Conservation (phyloP, 805 yeast genomes). For the Blastobotrys attinorum region DNA sequence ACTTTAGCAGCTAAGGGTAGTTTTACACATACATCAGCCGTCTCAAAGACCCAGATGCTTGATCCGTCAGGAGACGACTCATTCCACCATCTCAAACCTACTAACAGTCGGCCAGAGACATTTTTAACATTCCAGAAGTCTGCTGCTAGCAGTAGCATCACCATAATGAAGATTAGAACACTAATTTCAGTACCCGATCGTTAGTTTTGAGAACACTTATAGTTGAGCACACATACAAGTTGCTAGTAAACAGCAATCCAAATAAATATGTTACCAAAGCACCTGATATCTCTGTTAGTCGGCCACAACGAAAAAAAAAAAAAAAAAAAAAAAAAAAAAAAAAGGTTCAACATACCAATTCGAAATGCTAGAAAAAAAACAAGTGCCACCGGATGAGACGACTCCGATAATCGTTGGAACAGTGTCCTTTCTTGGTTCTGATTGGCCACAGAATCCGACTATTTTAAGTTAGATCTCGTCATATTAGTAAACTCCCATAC, state of each 20-base stretch:
- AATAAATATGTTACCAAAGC: conserved; percentile 62
- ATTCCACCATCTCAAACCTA: conserved; percentile 94
- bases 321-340: no score
- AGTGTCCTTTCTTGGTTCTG: conserved; percentile 24
- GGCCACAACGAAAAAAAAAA: neutral
- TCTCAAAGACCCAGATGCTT: conserved; percentile 80
- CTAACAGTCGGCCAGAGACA: conserved; percentile 80
- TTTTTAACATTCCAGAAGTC: conserved; percentile 95
- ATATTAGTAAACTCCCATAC: neutral
- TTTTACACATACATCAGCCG: conserved; percentile 46
- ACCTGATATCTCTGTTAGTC: conserved; percentile 19
- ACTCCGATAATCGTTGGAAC: conserved; percentile 46
- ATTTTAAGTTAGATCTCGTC: neutral
- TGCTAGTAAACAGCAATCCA: conserved; percentile 60
- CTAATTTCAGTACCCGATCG: no score
- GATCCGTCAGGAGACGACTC: conserved; percentile 61
- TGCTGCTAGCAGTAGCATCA: conserved; percentile 69
- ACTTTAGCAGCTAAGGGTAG: neutral
- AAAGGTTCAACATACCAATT: conserved; percentile 34
- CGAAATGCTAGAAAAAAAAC: conserved; percentile 56
- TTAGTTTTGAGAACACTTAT: neutral
- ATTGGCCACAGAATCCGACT: conserved; percentile 2
- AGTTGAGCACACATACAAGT: conserved; percentile 32
- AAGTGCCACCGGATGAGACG: conserved; percentile 79
- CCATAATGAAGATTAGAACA: conserved; percentile 69